A percentile compares a stretch with the other conserved stretches of the same genome.
Evolutionary conservation across 2,329 filamentous ascomycete species (phyloP).

Genomic region (Salinomyces thailandicus): DNA sequence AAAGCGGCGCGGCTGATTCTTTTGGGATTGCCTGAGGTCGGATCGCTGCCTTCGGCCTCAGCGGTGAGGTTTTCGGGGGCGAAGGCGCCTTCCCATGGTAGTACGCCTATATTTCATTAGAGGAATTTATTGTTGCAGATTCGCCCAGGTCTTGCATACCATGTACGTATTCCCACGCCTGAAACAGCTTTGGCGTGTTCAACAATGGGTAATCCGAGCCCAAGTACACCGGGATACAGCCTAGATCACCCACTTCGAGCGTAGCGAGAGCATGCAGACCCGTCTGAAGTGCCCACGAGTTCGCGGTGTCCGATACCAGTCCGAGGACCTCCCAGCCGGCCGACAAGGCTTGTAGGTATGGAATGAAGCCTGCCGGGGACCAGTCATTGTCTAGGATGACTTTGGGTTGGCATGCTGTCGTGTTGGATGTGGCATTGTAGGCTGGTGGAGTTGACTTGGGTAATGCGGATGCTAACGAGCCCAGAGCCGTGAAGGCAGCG

Average conservation of each 20-base stretch:
- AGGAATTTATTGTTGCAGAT: too few relatives aligned
- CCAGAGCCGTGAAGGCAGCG: background rate
- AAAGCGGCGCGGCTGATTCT: slow-evolving; percentile 34
- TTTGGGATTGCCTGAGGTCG: slow-evolving; percentile 36
- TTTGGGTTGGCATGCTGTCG: slow-evolving; percentile 12
- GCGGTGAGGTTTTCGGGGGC: slow-evolving; percentile 33
- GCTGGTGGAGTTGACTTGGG: slow-evolving; percentile 1
- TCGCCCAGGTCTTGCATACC: too few relatives aligned
- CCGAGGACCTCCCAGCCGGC: slow-evolving; percentile 37
- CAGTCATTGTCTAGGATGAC: slow-evolving; percentile 31
- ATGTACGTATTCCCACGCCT: slow-evolving; percentile 35
- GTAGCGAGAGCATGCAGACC: slow-evolving; percentile 39
- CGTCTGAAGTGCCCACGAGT: slow-evolving; percentile 38
- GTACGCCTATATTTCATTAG: slow-evolving; percentile 13
- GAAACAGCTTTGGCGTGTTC: slow-evolving; percentile 35
- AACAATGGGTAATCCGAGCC: slow-evolving; percentile 40
- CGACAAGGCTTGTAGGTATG: slow-evolving; percentile 36
- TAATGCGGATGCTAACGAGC: background rate
- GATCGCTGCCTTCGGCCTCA: slow-evolving; percentile 35
- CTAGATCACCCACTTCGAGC: slow-evolving; percentile 37
- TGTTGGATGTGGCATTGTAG: background rate
- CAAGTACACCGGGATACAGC: slow-evolving; percentile 40
- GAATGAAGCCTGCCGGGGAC: slow-evolving; percentile 40
- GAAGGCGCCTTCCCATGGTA: slow-evolving; percentile 40
- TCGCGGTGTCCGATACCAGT: slow-evolving; percentile 32